A percentile compares a stretch with the other conserved stretches of the same genome.
Evolutionary conservation across 345 rosid species (phyloP).

Genomic region (Moricandia moricandioides): DNA sequence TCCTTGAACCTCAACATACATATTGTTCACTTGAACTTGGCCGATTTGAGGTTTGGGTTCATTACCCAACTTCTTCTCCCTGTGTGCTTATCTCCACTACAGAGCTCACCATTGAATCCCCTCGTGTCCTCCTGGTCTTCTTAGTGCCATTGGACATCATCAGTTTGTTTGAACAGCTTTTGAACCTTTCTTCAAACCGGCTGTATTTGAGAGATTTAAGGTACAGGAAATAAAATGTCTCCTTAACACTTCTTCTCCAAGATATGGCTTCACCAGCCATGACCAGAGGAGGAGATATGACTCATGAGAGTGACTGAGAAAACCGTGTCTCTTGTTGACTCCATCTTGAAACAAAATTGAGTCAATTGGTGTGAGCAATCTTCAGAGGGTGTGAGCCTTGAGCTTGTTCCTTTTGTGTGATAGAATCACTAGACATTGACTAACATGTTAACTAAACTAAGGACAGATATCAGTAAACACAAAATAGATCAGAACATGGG

Average conservation of each 20-base stretch:
- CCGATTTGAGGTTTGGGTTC: neutral
- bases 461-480: too few species aligned
- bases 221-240: neutral
- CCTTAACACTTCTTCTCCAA: neutral
- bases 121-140: neutral
- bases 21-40: neutral
- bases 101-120: neutral
- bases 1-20: neutral
- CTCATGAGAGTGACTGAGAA: too few species aligned
- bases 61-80: neutral
- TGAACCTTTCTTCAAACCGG: neutral
- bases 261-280: neutral
- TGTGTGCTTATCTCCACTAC: neutral
- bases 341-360: too few species aligned
- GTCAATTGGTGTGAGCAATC: too few species aligned
- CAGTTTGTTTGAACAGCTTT: neutral
- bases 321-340: too few species aligned
- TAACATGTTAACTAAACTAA: too few species aligned
- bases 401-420: too few species aligned
- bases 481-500: too few species aligned
- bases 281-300: neutral
- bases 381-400: too few species aligned
- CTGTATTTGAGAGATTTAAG: neutral
- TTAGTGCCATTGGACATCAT: neutral
- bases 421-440: too few species aligned